A percentile compares a stretch with the other conserved stretches of the same genome.
Evolutionary conservation across 306 rosid species (phyloP).

Genomic region (Crotalaria pallida): DNA sequence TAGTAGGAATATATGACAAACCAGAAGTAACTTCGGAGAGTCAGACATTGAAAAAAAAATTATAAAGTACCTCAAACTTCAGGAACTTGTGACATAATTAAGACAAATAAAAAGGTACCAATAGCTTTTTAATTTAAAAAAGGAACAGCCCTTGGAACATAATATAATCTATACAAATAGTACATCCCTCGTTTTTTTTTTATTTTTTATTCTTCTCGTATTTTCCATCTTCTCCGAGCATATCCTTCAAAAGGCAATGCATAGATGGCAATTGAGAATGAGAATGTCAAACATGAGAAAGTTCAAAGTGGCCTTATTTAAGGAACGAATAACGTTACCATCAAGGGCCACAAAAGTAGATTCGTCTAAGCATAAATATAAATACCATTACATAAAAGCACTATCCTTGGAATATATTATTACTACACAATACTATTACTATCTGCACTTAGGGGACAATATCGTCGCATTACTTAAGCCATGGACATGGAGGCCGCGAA

Average conservation of each 20-base stretch:
- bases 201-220: not conserved
- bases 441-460: slow-evolving; percentile 19
- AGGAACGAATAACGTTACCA: not conserved
- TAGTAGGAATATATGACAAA: no score
- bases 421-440: not conserved
- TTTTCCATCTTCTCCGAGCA: not conserved
- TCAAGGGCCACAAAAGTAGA: slow-evolving; percentile 10
- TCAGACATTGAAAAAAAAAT: no score
- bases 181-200: not conserved
- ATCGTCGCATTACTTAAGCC: not conserved
- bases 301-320: slow-evolving; percentile 26
- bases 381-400: slow-evolving; percentile 12
- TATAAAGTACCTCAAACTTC: no score
- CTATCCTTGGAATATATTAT: not conserved
- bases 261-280: slow-evolving; percentile 9
- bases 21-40: no score
- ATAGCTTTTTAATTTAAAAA: no score
- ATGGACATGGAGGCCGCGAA: slow-evolving; percentile 21
- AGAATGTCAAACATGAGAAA: slow-evolving; percentile 7
- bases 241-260: not conserved
- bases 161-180: not conserved
- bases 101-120: no score
- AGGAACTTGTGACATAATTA: no score
- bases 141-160: not conserved
- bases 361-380: slow-evolving; percentile 16